Evolutionary conservation across 371 early-diverging fungal species (phyloP).

Genomic region (Apophysomyces elegans): DNA sequence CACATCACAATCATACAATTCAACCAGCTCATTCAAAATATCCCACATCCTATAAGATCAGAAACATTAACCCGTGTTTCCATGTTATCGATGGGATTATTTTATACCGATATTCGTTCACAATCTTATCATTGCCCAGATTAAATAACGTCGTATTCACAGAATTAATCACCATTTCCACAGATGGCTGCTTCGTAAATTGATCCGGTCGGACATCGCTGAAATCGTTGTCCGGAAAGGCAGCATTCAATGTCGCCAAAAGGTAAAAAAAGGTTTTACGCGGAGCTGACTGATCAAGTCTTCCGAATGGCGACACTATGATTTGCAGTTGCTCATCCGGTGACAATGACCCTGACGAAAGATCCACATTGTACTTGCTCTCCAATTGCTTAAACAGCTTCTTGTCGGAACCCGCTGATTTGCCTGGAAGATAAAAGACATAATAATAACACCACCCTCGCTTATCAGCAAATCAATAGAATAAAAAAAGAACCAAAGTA

Average conservation of each 20-base stretch:
- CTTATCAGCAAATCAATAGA: not conserved
- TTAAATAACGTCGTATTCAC: conserved; percentile 84
- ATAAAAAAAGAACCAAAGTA: not conserved
- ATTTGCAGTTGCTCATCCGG: conserved; percentile 50
- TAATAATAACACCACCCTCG: too few species aligned
- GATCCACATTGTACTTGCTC: conserved; percentile 65
- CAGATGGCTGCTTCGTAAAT: conserved; percentile 73
- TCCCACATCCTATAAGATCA: conserved; percentile 65
- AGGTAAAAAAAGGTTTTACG: conserved; percentile 85
- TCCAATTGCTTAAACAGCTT: conserved; percentile 83
- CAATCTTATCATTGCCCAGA: conserved; percentile 64
- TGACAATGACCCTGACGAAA: conserved; percentile 41
- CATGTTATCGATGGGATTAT: not conserved
- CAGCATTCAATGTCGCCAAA: conserved; percentile 87
- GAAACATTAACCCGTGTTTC: not conserved
- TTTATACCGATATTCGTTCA: conserved; percentile 37
- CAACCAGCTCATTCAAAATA: conserved; percentile 75
- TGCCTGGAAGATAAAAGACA: conserved; percentile 57
- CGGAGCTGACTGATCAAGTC: conserved; percentile 73
- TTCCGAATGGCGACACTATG: conserved; percentile 78
- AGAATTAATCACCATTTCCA: conserved; percentile 71
- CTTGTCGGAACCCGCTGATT: conserved; percentile 84
- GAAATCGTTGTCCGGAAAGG: conserved; percentile 93
- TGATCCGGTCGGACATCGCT: conserved; percentile 85
- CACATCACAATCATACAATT: conserved; percentile 79